Base-by-base conservation (phyloP, 2,329 filamentous ascomycete species). In the Phyllosticta capitalensis region DNA sequence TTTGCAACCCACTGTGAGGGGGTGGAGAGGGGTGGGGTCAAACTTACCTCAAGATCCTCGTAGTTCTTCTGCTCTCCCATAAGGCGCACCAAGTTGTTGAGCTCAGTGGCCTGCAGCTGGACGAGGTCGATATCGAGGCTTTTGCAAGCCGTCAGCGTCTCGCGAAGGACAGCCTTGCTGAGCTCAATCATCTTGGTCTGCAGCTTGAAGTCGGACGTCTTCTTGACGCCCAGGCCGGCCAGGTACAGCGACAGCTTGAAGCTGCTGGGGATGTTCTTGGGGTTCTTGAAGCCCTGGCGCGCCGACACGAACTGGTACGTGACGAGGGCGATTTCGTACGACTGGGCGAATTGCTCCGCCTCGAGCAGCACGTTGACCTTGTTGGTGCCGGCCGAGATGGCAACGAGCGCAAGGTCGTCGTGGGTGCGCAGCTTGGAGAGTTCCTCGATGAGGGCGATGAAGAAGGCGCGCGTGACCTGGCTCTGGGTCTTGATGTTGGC, bases 1-100 rank as follows among this genome's bases (percentile, higher is more conserved):
- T n/a, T n/a, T n/a, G n/a, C n/a, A n/a, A n/a, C n/a, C n/a, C n/a
- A n/a, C n/a, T n/a, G n/a, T n/a, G n/a, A n/a, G n/a, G n/a, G n/a
- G n/a, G n/a, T n/a, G n/a, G n/a, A n/a, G n/a, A n/a, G n/a, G n/a
- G n/a, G n/a, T n/a, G n/a, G n/a, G n/a, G n/a, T n/a, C n/a, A 28
- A 45, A 50, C 65, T 61, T 64, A 67, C 63, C 22, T 72, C 68
- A 5, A 79, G 71, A 6, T 69, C 76, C 51, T 69, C 66, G 66
- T 78, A 78, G 64, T 79, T 75, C 53, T 74, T 56, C 61, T 78
- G 75, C 58, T 76, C 74, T 55, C 76, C 76, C 9, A 79, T 68
- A 0, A 79, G 64, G 7, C 67, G 69, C 19, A 76, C 73, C 20
- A 79, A 63, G 28, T 69, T 71, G 65, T 75, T 77, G 24, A 79